Percentiles rank a stretch among this genome's conserved stretches.
Conservation (phyloP, 1,284 basidiomycete species). For the Marasmius tenuissimus region DNA sequence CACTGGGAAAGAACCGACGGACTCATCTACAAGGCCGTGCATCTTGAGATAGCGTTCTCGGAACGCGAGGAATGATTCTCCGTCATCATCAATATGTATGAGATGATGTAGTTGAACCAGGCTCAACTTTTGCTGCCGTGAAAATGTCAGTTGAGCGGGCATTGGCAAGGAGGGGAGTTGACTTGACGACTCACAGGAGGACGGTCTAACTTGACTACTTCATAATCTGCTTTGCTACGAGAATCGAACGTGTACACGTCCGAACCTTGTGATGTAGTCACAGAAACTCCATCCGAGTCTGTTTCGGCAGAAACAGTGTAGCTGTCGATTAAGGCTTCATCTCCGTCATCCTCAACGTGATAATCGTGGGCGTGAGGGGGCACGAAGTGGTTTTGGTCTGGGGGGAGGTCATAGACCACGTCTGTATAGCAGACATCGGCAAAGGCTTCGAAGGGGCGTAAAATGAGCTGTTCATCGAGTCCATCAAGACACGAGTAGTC, state of each 20-base stretch:
- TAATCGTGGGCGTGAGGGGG: not conserved
- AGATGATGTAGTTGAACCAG: not conserved
- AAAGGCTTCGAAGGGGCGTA: slow-evolving; percentile 33
- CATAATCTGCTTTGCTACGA: not conserved
- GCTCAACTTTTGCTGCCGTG: not conserved
- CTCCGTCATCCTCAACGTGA: not conserved
- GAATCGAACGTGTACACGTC: slow-evolving; percentile 1
- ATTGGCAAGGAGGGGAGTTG: not conserved
- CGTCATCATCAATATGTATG: not conserved
- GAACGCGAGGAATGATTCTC: not conserved
- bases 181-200: not conserved
- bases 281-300: not conserved
- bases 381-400: not conserved
- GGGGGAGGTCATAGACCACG: slow-evolving; percentile 12
- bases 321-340: not conserved
- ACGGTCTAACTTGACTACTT: not conserved
- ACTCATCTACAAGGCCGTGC: not conserved
- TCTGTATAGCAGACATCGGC: slow-evolving; percentile 33
- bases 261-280: not conserved
- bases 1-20: not conserved
- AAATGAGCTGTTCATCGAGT: slow-evolving; percentile 35
- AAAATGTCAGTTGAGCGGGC: not conserved
- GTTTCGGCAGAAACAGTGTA: not conserved
- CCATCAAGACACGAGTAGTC: slow-evolving; percentile 37
- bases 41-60: not conserved